phyloP scores from a whole-genome alignment of 2,329 filamentous ascomycete species.

The Thielaviopsis populi region DNA sequence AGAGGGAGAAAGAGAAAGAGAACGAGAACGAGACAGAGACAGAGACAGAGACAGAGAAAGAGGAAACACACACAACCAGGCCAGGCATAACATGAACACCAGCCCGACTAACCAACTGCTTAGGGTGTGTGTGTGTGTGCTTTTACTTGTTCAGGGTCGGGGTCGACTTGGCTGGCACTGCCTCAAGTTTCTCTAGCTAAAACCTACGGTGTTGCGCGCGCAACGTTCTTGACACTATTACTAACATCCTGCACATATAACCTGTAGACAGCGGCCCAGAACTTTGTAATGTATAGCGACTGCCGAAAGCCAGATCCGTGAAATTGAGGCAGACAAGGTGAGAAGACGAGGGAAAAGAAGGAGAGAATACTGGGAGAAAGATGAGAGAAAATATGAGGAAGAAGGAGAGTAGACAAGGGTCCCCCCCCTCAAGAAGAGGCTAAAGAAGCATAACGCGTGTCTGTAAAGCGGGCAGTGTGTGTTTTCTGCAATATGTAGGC shows the following conservation, averaged over 20 bases:
- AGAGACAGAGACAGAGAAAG: no score
- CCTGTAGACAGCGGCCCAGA: neutral
- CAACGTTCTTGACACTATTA: neutral
- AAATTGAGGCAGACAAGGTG: neutral
- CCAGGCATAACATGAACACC: neutral
- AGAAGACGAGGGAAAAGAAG: neutral
- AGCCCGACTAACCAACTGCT: neutral
- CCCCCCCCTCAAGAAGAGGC: neutral
- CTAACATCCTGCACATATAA: neutral
- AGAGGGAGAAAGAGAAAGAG: no score
- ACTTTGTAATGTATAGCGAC: neutral
- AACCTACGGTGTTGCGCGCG: neutral
- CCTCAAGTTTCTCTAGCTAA: neutral
- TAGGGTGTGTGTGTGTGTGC: neutral
- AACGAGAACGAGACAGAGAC: no score
- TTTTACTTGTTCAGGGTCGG: neutral
- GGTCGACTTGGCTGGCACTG: neutral
- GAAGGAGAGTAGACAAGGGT: neutral
- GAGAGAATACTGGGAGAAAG: neutral
- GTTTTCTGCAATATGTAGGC: neutral
- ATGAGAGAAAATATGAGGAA: neutral
- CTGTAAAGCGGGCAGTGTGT: no score
- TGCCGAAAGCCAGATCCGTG: neutral
- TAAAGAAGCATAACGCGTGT: neutral
- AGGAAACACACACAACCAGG: neutral